Percentiles rank a stretch among this genome's conserved stretches.
phyloP scores from a whole-genome alignment of 73 alveolate genomes.

The Tetrahymena borealis region DNA sequence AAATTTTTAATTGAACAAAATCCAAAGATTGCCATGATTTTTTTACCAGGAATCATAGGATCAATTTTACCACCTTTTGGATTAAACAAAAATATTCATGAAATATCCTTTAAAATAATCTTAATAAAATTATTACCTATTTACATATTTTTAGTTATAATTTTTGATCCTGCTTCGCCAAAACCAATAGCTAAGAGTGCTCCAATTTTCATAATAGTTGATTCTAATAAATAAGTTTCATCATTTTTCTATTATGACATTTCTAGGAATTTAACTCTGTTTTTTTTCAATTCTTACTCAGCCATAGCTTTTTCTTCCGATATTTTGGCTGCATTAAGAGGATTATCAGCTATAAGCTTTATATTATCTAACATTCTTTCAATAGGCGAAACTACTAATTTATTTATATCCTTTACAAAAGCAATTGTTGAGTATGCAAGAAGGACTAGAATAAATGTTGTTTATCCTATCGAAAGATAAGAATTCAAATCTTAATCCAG shows the following conservation, averaged over 20 bases:
- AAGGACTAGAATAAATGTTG: constrained; percentile 45
- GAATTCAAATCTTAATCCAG: constrained; percentile 43
- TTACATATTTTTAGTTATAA: constrained; percentile 85
- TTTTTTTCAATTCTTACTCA: not conserved
- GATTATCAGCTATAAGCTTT: constrained; percentile 76
- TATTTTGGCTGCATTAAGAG: constrained; percentile 82
- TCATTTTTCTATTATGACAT: not conserved
- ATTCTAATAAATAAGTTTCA: constrained; percentile 84
- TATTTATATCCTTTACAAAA: constrained; percentile 69
- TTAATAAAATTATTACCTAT: constrained; percentile 8
- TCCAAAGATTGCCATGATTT: constrained; percentile 85
- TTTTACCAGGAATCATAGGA: constrained; percentile 95
- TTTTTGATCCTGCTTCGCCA: constrained; percentile 92
- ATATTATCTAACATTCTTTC: constrained; percentile 87
- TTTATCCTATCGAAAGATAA: constrained; percentile 24
- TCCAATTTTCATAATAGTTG: constrained; percentile 77
- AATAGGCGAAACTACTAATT: constrained; percentile 74
- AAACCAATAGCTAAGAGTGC: constrained; percentile 76
- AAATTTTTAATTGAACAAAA: constrained; percentile 85
- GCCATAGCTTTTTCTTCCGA: constrained; percentile 56
- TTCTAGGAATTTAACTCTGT: not conserved
- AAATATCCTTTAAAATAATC: not conserved
- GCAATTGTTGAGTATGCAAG: constrained; percentile 42
- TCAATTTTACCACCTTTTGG: constrained; percentile 79
- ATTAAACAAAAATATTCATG: not conserved